Evolutionary conservation across 2,329 filamentous ascomycete species (phyloP), one percentile per base, ranked within the genome.

Genomic region (Orbilia quercus): DNA sequence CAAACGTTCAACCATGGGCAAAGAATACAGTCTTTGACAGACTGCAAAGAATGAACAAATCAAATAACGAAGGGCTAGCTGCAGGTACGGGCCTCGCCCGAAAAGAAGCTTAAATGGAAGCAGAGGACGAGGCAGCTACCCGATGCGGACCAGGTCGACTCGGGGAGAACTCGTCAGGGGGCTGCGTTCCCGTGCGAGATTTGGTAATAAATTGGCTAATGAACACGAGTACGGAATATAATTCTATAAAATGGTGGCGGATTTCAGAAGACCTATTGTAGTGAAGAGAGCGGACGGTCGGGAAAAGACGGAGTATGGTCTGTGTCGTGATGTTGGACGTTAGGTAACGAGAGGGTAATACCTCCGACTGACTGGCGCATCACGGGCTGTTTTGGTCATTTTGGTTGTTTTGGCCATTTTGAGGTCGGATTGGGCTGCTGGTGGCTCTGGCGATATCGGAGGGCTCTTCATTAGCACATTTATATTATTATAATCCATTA

Each of bases 151-250:
- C 31, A 63, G 66, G 66, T 51, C 58, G 53, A 59, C 65, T 60
- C 53, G 20, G 44, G 28, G 50, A 45, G 60, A 45, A 55, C 50
- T 62, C 47, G 47, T 40, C 34, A 36, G 25, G 14, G 23, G 31
- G 18, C 16, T 51, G 45, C 20, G 34, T 44, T 63, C 54, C 44
- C 31, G 53, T 31, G 65, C 44, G 57, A 44, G 53, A 65, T 72
- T 72, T 72, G 45, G 44, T 72, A 72, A 72, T 72, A 45, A 55
- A 72, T 72, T 72, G 31, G 67, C 67, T 72, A 72, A 72, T 64
- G 53, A 44, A 6, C 25, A 60, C 50, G 48, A 40, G 23, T 48
- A 58, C 51, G 48, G 42, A 62, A 53, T n/a, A 31, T 31, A 31
- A 5, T 9, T 4, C 9, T 31, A 31, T 5, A 31, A 31, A 9